These are phyloP conservation scores for Pseudocercospora musae DNA, from an alignment of 2,329 filamentous ascomycete species.

Conservation along the genomic window DNA sequence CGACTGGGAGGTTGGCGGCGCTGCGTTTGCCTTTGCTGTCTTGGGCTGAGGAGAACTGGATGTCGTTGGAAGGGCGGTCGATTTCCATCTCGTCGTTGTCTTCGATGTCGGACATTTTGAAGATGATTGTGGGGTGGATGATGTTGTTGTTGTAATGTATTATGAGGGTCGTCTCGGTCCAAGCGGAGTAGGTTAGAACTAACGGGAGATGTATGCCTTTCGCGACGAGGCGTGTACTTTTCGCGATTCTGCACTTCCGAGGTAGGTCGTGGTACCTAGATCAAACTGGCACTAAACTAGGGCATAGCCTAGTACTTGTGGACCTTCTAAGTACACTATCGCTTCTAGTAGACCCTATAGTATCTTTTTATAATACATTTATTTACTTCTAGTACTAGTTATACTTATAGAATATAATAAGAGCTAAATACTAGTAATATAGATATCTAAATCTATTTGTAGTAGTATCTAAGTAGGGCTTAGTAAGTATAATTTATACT, in stretches of 20 bases:
- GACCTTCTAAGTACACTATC: no score
- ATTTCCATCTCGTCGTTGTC: slow-evolving; percentile 64
- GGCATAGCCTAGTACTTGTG: no score
- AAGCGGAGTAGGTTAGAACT: not conserved
- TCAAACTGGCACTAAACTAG: no score
- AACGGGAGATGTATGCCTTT: not conserved
- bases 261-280: no score
- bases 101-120: slow-evolving; percentile 56
- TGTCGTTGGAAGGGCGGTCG: slow-evolving; percentile 51
- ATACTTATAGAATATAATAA: not conserved
- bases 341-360: no score
- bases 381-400: not conserved
- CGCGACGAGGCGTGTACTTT: not conserved
- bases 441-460: no score
- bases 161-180: not conserved
- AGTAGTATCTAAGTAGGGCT: not conserved
- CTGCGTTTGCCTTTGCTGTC: slow-evolving; percentile 82
- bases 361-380: no score
- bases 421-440: not conserved
- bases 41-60: slow-evolving; percentile 70
- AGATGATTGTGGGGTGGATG: not conserved
- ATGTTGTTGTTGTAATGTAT: not conserved
- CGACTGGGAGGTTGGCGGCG: slow-evolving; percentile 87
- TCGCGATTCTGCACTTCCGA: no score
- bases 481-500: not conserved